These are phyloP conservation scores for Arthrinium phaeospermum DNA, from an alignment of 2,329 filamentous ascomycete species.

Conservation along the genomic window DNA sequence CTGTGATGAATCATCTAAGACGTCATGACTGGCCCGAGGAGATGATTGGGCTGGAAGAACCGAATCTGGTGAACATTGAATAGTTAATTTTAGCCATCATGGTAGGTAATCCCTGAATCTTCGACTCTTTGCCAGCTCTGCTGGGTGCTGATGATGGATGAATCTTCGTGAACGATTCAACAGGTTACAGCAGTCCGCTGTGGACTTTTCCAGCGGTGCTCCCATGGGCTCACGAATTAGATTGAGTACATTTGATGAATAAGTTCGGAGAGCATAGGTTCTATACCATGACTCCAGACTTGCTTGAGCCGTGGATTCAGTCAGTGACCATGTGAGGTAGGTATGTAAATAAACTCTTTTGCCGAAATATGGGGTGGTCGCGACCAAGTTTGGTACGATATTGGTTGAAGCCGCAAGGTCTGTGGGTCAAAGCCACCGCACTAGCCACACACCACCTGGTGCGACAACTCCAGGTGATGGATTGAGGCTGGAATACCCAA, in stretches of 20 bases:
- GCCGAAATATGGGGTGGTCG: neutral
- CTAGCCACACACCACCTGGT: neutral
- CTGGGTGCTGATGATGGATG: neutral
- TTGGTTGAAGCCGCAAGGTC: neutral
- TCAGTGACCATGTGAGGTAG: neutral
- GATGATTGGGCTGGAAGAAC: neutral
- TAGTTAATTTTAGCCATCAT: neutral
- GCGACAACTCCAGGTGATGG: neutral
- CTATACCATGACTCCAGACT: neutral
- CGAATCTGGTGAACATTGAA: neutral
- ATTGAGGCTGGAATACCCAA: neutral
- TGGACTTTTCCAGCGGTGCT: neutral
- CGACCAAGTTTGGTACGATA: neutral
- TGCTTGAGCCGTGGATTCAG: neutral
- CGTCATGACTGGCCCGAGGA: neutral
- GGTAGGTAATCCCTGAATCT: neutral
- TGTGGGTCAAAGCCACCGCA: neutral
- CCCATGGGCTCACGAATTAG: neutral
- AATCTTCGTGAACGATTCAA: neutral
- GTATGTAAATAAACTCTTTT: no score
- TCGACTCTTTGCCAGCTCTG: neutral
- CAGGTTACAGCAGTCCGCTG: neutral
- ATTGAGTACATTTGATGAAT: neutral
- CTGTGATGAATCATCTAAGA: constrained; percentile 9
- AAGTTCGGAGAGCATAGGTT: neutral